Conservation (phyloP, 2,329 filamentous ascomycete genomes). For the Rhynchosporium graminicola region DNA sequence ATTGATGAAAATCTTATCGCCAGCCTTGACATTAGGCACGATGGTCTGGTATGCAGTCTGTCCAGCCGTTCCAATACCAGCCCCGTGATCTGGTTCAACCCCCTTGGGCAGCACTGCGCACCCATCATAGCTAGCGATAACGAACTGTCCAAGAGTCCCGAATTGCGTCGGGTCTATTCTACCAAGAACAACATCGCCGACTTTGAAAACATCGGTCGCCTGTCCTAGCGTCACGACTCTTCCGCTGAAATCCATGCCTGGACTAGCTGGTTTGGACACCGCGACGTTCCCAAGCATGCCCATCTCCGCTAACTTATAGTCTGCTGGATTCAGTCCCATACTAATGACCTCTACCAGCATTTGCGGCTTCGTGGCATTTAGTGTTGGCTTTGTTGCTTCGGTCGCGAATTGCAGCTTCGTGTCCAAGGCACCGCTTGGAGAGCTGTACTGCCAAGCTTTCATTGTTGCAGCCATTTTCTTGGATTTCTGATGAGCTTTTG, state of each 20-base stretch:
- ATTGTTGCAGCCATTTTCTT: constrained; percentile 7
- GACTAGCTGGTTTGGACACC: constrained; percentile 47
- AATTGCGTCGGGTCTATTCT: constrained; percentile 1
- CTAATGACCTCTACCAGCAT: constrained; percentile 24
- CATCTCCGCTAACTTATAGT: constrained; percentile 63
- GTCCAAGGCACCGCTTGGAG: constrained; percentile 1
- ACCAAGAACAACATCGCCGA: constrained; percentile 43
- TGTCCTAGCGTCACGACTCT: constrained; percentile 20
- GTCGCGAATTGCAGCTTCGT: neutral
- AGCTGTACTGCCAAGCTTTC: constrained; percentile 19
- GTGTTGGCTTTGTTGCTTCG: constrained; percentile 3
- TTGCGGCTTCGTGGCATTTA: constrained; percentile 13
- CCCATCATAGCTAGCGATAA: neutral
- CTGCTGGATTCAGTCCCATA: constrained; percentile 41
- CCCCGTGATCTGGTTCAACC: constrained; percentile 22
- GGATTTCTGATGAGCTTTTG: too few species aligned
- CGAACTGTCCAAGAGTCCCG: constrained; percentile 25
- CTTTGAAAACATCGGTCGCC: constrained; percentile 15
- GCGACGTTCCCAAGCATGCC: constrained; percentile 43
- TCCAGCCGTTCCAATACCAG: constrained; percentile 24
- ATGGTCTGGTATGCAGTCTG: constrained; percentile 38
- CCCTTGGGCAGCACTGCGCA: constrained; percentile 22
- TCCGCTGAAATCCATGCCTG: constrained; percentile 36
- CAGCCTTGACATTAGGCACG: constrained; percentile 46
- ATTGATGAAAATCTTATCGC: constrained; percentile 64